These are phyloP conservation scores for Claviceps paspali DNA, from an alignment of 2,329 filamentous ascomycete genomes.

Conservation along the genomic window DNA sequence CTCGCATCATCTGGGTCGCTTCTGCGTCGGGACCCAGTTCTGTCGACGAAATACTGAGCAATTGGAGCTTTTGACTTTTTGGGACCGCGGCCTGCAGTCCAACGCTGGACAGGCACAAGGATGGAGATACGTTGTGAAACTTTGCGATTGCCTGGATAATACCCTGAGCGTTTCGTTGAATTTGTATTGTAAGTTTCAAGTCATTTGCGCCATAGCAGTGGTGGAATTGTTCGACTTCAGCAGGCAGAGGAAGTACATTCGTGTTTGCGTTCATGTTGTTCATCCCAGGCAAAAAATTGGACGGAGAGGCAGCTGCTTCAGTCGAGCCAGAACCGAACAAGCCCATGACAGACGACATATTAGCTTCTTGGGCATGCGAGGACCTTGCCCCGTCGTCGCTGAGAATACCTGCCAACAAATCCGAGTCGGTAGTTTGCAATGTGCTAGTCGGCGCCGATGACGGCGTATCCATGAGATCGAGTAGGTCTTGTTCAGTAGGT, in stretches of 20 bases:
- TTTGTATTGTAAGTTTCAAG: conserved; percentile 62
- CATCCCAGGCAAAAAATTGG: conserved; percentile 26
- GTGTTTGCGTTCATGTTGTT: conserved; percentile 36
- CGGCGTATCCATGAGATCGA: conserved; percentile 81
- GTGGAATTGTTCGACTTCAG: conserved; percentile 37
- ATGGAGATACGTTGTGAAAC: conserved; percentile 63
- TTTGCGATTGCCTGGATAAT: conserved; percentile 68
- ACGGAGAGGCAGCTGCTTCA: conserved; percentile 17
- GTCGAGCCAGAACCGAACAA: conserved; percentile 48
- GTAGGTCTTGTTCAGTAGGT: conserved; percentile 77
- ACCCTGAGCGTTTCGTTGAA: conserved; percentile 69
- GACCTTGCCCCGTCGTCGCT: conserved; percentile 45
- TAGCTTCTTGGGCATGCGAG: conserved; percentile 36
- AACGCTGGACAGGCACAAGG: conserved; percentile 53
- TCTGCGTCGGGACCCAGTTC: conserved; percentile 66
- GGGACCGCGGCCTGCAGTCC: conserved; percentile 89
- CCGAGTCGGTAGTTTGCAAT: conserved; percentile 55
- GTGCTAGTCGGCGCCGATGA: conserved; percentile 33
- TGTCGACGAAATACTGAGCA: conserved; percentile 74
- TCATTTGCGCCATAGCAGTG: conserved; percentile 79
- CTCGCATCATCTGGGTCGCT: conserved; percentile 80
- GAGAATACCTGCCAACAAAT: conserved; percentile 82
- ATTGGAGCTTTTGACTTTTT: conserved; percentile 85
- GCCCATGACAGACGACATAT: conserved; percentile 72
- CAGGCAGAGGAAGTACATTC: conserved; percentile 25